phyloP scores from a whole-genome alignment of 2,329 filamentous ascomycete species.

The Trichoderma arundinaceum region DNA sequence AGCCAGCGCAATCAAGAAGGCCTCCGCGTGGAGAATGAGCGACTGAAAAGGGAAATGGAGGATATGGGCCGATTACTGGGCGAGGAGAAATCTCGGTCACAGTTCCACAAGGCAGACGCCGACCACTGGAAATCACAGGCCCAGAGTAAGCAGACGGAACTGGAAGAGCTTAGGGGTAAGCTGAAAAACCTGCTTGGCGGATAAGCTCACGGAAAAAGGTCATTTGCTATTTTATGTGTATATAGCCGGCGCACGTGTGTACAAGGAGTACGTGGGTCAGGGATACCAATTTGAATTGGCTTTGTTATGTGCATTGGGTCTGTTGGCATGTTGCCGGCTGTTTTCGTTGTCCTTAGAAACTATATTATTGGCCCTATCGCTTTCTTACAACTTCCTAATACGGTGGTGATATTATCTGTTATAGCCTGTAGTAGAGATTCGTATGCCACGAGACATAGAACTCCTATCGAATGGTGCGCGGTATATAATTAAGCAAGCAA shows the following conservation, averaged over 20 bases:
- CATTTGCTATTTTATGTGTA: slow-evolving; percentile 6
- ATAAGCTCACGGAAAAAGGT: not conserved
- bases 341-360: not conserved
- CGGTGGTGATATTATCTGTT: not conserved
- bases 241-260: not conserved
- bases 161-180: slow-evolving; percentile 27
- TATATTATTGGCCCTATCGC: not conserved
- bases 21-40: slow-evolving; percentile 21
- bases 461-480: too few species aligned
- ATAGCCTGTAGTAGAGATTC: not conserved
- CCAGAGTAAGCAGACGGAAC: slow-evolving; percentile 19
- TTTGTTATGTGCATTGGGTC: not conserved
- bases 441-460: too few species aligned
- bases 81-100: slow-evolving; percentile 19
- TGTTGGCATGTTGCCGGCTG: not conserved
- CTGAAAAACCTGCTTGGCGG: slow-evolving; percentile 21
- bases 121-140: slow-evolving; percentile 23
- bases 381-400: not conserved
- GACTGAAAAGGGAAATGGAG: slow-evolving; percentile 20
- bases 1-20: slow-evolving; percentile 19
- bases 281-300: slow-evolving; percentile 5
- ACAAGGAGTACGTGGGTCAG: slow-evolving; percentile 6
- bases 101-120: slow-evolving; percentile 8
- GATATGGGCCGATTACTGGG: not conserved
- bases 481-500: too few species aligned